These are phyloP conservation scores for Rhodotorula sp. DNA, from an alignment of 1,284 basidiomycete genomes.

Conservation along the genomic window DNA sequence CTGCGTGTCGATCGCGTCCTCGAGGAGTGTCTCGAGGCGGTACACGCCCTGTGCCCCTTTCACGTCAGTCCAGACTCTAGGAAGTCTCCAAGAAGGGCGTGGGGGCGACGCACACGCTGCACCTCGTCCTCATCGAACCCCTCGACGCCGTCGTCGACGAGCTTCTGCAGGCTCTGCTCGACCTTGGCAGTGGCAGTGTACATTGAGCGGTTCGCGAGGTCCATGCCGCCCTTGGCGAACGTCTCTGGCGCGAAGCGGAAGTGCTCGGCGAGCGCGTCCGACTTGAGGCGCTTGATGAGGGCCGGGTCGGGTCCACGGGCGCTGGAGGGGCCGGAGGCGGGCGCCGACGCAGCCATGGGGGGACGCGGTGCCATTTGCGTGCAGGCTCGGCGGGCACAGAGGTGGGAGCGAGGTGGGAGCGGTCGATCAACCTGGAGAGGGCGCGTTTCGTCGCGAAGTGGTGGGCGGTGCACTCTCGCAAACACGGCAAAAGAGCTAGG, in stretches of 20 bases:
- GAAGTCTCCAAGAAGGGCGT: not conserved
- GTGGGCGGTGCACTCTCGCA: not conserved
- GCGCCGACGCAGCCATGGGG: not conserved
- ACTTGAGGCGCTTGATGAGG: conserved; percentile 16
- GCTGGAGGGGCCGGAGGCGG: not conserved
- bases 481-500: not conserved
- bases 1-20: conserved; percentile 43
- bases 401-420: not conserved
- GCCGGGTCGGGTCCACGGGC: not conserved
- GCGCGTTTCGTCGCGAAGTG: not conserved
- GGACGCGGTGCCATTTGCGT: not conserved
- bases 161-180: conserved; percentile 17
- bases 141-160: conserved; percentile 22
- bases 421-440: not conserved
- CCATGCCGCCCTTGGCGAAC: conserved; percentile 40
- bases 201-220: conserved; percentile 38
- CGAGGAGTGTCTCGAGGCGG: conserved; percentile 45
- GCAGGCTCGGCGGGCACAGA: not conserved
- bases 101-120: conserved; percentile 11
- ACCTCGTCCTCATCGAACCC: conserved; percentile 26
- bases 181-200: conserved; percentile 27
- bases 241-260: conserved; percentile 40
- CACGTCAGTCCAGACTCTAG: not conserved
- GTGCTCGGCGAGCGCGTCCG: conserved; percentile 33
- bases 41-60: conserved; percentile 37